A percentile compares a stretch with the other conserved stretches of the same genome.
phyloP scores from a whole-genome alignment of 768 basidiomycete genomes.

The Auriscalpium vulgare region DNA sequence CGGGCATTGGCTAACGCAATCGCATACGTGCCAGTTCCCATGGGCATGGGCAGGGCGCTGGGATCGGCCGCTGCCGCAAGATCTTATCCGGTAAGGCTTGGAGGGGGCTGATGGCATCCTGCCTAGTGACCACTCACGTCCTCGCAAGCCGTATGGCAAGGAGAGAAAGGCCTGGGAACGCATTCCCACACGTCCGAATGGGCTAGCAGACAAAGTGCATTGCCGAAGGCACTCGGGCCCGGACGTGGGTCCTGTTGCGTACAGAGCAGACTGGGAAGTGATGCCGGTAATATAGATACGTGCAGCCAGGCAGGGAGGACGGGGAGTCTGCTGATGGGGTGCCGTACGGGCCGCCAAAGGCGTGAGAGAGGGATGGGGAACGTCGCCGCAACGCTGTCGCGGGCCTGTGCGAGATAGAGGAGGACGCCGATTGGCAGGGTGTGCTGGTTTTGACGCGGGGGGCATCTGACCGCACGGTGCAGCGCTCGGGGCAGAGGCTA shows the following conservation, averaged over 20 bases:
- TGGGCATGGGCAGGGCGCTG: not conserved
- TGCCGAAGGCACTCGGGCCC: not conserved
- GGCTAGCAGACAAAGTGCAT: not conserved
- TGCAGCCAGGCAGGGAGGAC: not conserved
- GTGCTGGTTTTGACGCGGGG: too few species aligned
- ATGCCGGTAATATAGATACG: not conserved
- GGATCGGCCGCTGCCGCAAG: not conserved
- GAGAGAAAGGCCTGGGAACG: not conserved
- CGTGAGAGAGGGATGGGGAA: not conserved
- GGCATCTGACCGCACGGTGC: too few species aligned
- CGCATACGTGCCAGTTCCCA: not conserved
- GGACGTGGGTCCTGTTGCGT: not conserved
- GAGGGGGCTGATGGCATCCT: not conserved
- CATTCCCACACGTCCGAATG: not conserved
- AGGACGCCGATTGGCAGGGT: too few species aligned
- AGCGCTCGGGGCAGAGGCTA: too few species aligned
- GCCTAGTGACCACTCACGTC: not conserved
- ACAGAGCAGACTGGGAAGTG: not conserved
- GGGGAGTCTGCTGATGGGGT: not conserved
- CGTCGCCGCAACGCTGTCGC: too few species aligned
- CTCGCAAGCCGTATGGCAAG: not conserved
- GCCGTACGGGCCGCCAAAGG: not conserved
- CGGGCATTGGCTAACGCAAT: not conserved
- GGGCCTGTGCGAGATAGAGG: too few species aligned
- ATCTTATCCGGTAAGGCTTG: not conserved